Conservation (phyloP, 1,284 basidiomycete genomes). For the Polyporus tsugae region DNA sequence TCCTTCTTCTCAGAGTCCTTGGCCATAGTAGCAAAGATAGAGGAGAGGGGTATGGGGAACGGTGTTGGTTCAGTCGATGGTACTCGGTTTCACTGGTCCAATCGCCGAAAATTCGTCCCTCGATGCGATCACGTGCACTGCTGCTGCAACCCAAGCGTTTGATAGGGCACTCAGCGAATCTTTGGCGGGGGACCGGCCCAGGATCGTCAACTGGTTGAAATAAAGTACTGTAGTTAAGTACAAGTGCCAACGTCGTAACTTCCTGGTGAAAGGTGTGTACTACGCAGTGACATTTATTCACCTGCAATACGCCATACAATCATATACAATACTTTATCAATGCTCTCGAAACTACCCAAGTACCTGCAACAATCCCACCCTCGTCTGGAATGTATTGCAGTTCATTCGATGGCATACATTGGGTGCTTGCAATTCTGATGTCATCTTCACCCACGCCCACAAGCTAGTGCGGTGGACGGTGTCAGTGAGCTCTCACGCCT, state of each 20-base stretch:
- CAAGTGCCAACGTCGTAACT: no score
- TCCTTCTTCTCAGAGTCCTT: slow-evolving; percentile 78
- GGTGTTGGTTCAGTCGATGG: neutral
- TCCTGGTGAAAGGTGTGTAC: no score
- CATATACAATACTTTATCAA: no score
- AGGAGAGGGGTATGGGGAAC: neutral
- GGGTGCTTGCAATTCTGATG: slow-evolving; percentile 1
- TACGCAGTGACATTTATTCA: no score
- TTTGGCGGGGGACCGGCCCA: no score
- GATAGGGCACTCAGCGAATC: neutral
- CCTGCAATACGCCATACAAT: no score
- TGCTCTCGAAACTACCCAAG: no score
- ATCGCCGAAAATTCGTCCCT: slow-evolving; percentile 8
- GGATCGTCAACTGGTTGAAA: no score
- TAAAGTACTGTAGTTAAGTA: no score
- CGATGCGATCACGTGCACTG: slow-evolving; percentile 12
- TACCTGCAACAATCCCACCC: neutral
- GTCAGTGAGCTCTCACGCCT: neutral
- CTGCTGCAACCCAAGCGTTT: neutral
- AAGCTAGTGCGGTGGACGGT: neutral
- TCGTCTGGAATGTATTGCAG: neutral
- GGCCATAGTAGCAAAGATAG: slow-evolving; percentile 49
- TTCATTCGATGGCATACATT: neutral
- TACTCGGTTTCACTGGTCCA: neutral
- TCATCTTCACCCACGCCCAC: slow-evolving; percentile 1